These are phyloP conservation scores for Hyaloscypha variabilis DNA, from an alignment of 495 filamentous ascomycete genomes.

Conservation along the genomic window DNA sequence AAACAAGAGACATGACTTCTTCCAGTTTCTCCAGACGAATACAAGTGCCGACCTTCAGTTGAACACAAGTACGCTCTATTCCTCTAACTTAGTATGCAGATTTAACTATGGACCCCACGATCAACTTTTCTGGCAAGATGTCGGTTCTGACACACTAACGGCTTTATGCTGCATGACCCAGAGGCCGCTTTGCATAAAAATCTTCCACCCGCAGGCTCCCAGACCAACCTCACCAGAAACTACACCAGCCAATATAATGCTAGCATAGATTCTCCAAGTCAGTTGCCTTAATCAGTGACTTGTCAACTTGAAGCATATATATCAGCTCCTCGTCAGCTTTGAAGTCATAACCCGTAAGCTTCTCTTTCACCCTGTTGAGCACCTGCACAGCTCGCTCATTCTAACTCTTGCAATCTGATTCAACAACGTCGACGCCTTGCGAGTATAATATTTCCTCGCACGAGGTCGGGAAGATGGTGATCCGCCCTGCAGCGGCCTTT, in stretches of 20 bases:
- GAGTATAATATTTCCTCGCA: slow-evolving; percentile 54
- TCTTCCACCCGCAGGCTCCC: no score
- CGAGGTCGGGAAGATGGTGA: slow-evolving; percentile 52
- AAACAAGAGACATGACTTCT: no score
- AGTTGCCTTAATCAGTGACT: slow-evolving; percentile 90
- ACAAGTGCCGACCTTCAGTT: no score
- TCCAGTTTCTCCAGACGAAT: no score
- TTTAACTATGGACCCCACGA: no score
- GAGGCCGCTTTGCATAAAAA: no score
- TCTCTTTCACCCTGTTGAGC: slow-evolving; percentile 90
- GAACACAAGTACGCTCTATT: no score
- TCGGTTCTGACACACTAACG: no score
- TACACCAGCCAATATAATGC: slow-evolving; percentile 98
- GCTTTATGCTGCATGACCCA: no score
- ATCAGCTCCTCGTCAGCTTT: slow-evolving; percentile 76
- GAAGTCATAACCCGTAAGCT: slow-evolving; percentile 78
- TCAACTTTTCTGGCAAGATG: no score
- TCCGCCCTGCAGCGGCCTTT: slow-evolving; percentile 45
- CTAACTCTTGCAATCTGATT: slow-evolving; percentile 69
- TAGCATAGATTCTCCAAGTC: slow-evolving; percentile 97
- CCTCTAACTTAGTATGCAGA: no score
- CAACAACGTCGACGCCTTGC: slow-evolving; percentile 35
- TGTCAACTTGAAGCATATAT: slow-evolving; percentile 89
- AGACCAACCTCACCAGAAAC: slow-evolving; percentile 86
- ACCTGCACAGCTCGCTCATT: slow-evolving; percentile 94